Evolutionary conservation across 2,329 filamentous ascomycete genomes (phyloP), one percentile per base, ranked within the genome.

Genomic region (Dactylellina cionopaga): DNA sequence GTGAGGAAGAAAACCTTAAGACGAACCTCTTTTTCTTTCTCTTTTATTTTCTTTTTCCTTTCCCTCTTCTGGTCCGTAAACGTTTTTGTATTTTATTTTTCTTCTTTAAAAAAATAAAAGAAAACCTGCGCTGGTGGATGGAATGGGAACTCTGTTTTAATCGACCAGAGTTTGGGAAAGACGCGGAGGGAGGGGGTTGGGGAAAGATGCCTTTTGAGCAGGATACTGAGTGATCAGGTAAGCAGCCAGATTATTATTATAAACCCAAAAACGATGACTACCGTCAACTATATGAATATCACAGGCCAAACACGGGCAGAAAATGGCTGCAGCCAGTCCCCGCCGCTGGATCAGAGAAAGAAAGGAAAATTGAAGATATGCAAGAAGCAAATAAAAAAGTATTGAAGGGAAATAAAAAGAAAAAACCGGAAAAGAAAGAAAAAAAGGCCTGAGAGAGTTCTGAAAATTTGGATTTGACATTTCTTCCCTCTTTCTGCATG

Each of bases 151-250:
- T 52, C 44, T 59, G 27, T 31, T 43, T n/a, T 24, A 31, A 51
- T 43, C 46, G 66, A 58, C 31, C 46, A 49, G 49, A 51, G 65
- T 47, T 33, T 24, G 51, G 47, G 59, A 72, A 59, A 59, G 60
- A 65, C 68, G 68, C 68, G 68, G 66, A 62, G 51, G n/a, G 59
- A 65, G 68, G 44, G 59, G 68, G 44, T 59, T 64, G 59, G 52
- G 59, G 43, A 72, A 59, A 54, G 46, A 55, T 65, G 35, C 58
- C 68, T 72, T 65, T 72, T 65, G 52, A 72, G 68, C 68, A 72
- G 39, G 47, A 72, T 72, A 65, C n/a, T 59, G 43, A 65, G 47
- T 46, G 54, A 72, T 72, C 68, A 71, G 52, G 68, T 72, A 64
- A 72, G 68, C 68, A 72, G 66, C 39, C 59, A 43, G 58, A 58